Base-by-base conservation (phyloP, 2,329 filamentous ascomycete species). In the Aspergillus jensenii region DNA sequence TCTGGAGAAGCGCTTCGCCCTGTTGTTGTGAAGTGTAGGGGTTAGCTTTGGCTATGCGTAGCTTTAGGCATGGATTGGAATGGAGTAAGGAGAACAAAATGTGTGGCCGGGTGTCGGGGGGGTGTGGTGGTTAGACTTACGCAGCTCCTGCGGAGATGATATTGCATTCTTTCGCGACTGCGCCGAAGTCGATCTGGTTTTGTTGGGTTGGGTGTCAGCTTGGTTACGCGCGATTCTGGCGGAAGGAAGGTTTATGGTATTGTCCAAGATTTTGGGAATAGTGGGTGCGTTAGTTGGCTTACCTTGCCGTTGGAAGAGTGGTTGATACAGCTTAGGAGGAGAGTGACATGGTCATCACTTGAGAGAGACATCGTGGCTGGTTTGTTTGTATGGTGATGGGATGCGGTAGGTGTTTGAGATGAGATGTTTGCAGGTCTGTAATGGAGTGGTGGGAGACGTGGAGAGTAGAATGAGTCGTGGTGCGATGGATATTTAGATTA, bases 111-210 rank as follows among this genome's bases (percentile, higher is more conserved):
- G 17, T 17, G 17, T 17, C 17, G 17, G 17, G 23, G 6, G 19
- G 37, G 33, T 35, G 35, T 5, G 17, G 46, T 1, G 21, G 23
- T 12, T 35, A 25, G 25, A 82, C 87, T 81, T 81, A 90, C 88
- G 87, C 88, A 21, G 88, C 88, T 14, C 82, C 87, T 73, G 88
- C 89, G 71, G 76, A 79, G 35, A 87, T 79, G 39, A 90, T 88
- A 21, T 72, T 75, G 43, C 86, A 84, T 65, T 90, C 87, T 15
- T 79, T 75, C 11, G 86, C 85, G n/a, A 91, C 88, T 49, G 81
- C 79, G 6, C 73, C 75, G 63, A 89, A 90, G 67, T 90, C 84
- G 6, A 89, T 80, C 87, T 90, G 23, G 15, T 41, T 23, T 27
- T 6, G 6, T 27, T 31, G 27, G 12, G 9, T 41, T 2, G n/a